A percentile compares a stretch with the other conserved stretches of the same genome.
Conservation (phyloP, 1,139 yeast genomes). For the Wickerhamiella infanticola region DNA sequence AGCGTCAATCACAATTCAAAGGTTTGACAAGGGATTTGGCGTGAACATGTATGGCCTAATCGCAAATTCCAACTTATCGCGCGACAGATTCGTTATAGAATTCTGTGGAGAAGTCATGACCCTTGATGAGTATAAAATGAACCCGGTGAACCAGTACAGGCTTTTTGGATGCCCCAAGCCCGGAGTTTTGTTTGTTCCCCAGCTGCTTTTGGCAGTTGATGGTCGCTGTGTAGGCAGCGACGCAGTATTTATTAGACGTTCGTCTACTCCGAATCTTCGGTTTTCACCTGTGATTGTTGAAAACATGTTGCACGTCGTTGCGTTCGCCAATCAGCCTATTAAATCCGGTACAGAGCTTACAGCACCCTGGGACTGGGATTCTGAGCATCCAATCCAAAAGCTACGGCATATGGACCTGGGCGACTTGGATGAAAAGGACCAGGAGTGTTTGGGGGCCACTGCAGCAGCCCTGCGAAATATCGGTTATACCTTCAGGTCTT, state of each 20-base stretch:
- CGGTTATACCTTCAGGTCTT: not conserved
- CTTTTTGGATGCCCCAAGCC: conserved; percentile 80
- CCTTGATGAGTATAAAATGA: conserved; percentile 44
- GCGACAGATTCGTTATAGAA: conserved; percentile 44
- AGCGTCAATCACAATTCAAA: conserved; percentile 18
- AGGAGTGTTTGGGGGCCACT: not conserved
- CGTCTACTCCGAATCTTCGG: conserved; percentile 66
- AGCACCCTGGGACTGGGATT: conserved; percentile 82
- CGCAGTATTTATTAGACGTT: conserved; percentile 57
- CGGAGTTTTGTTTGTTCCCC: conserved; percentile 42
- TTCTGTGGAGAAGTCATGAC: conserved; percentile 60
- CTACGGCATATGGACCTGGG: conserved; percentile 17
- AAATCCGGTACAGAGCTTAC: conserved; percentile 52
- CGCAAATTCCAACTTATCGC: conserved; percentile 30
- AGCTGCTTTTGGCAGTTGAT: conserved; percentile 49
- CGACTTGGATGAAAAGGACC: not conserved
- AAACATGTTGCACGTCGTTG: conserved; percentile 38
- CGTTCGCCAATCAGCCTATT: conserved; percentile 44
- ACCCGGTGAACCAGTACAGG: conserved; percentile 60
- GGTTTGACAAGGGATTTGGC: conserved; percentile 27
- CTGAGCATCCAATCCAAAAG: conserved; percentile 51
- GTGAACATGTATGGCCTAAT: conserved; percentile 55
- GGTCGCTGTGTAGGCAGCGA: conserved; percentile 67
- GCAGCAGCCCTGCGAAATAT: conserved; percentile 1
- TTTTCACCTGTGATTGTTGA: conserved; percentile 39